Base-by-base conservation (phyloP, 2,329 filamentous ascomycete genomes). In the Phialemoniopsis sp. region DNA sequence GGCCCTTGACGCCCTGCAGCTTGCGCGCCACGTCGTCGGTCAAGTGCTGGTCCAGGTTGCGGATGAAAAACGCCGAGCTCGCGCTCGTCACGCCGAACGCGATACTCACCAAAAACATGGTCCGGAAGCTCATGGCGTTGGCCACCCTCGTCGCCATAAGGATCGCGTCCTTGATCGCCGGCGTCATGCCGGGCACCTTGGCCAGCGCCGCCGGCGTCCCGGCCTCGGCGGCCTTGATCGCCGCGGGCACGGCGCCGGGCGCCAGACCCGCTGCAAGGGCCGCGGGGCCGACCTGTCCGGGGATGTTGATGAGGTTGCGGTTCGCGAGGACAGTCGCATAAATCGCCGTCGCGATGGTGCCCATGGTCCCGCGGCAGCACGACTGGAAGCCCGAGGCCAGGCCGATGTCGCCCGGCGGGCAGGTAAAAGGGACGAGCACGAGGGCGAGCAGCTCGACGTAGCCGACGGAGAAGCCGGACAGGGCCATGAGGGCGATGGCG, bases 361-460 rank as follows among this genome's bases (percentile, higher is more conserved):
- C 32, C 32, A 33, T 33, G 32, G 32, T 33, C 13, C 32, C 32
- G 15, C 32, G 32, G 32, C 15, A 33, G 14, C 32, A 33, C 4
- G 32, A 17, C 32, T 33, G 32, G 14, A 33, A 33, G 32, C 32
- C 32, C 32, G 32, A 33, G 10, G 32, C 32, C 9, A 33, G 15
- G 14, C 41, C 41, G 26, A 43, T 40, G 37, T 45, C 43, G 14
- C 40, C 35, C 14, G 37, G 38, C 10, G 31, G 31, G n/a, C 37
- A 35, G 15, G 39, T 37, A 18, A 45, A 40, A 9, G 36, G 36
- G 8, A 37, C 43, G 15, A 45, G 38, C 13, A 40, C 40, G 4
- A 45, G 34, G 26, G 36, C 39, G 6, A 41, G 15, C 5, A 39
- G 32, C 40, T 45, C 43, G 34, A 45, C 38, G 29, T 42, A 34